Conservation (phyloP, 1,284 basidiomycete species). For the Uromyces viciae-fabae region DNA sequence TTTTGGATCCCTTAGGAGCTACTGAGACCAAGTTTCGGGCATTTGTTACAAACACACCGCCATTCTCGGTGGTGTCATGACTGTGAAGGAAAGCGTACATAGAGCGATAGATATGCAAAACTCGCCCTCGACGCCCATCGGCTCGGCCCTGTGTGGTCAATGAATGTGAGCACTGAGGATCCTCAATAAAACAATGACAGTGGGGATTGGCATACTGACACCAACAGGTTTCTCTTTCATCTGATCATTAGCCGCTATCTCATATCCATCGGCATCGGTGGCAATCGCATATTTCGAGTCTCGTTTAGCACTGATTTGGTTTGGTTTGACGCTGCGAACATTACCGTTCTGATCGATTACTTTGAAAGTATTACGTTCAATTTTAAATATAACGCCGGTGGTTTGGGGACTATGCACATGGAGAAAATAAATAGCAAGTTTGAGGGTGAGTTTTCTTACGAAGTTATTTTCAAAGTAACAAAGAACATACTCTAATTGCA, state of each 20-base stretch:
- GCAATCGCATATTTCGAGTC: constrained; percentile 81
- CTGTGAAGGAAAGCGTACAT: constrained; percentile 92
- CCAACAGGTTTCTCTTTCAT: constrained; percentile 90
- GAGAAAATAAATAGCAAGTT: background rate
- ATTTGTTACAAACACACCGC: constrained; percentile 85
- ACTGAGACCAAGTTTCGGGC: constrained; percentile 73
- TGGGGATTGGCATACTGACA: constrained; percentile 58
- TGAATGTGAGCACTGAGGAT: no score
- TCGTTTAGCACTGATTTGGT: constrained; percentile 82
- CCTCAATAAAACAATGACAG: background rate
- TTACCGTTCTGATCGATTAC: constrained; percentile 92
- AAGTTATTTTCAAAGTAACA: background rate
- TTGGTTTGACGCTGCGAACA: constrained; percentile 81
- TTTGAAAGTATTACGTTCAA: constrained; percentile 89
- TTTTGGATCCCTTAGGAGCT: constrained; percentile 72
- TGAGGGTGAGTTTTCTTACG: background rate
- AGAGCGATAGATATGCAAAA: constrained; percentile 91
- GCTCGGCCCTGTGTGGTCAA: constrained; percentile 43
- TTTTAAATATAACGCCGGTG: constrained; percentile 95
- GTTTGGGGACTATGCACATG: constrained; percentile 68
- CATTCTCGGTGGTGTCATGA: constrained; percentile 81
- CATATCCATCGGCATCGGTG: constrained; percentile 79
- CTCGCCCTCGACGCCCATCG: constrained; percentile 80
- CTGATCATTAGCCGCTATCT: constrained; percentile 73
- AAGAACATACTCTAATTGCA: constrained; percentile 80